Base-by-base conservation (phyloP, 2,329 filamentous ascomycete species). In the Neophaeococcomyces mojaviensis region DNA sequence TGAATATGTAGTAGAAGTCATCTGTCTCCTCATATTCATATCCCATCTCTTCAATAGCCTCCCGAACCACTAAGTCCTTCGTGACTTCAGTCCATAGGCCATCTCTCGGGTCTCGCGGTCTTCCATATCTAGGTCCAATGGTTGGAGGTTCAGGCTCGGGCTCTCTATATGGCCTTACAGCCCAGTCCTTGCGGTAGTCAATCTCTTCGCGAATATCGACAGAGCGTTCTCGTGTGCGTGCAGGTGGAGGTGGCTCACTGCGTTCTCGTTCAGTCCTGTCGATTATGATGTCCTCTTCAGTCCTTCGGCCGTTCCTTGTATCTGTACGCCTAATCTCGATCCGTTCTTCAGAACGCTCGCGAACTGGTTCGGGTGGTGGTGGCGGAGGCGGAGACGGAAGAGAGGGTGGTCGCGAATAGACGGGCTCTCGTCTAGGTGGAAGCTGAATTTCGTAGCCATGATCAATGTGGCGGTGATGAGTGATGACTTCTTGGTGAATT, bases 71-170 rank as follows among this genome's bases (percentile, higher is more conserved):
- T 30, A 97, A 68, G 56, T 95, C 89, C 68, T 94, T 95, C 37
- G 90, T 94, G 57, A 98, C 88, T 67, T 97, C 92, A 0, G 92
- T 98, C 90, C 90, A 97, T 71, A 94, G 86, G 49, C 84, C 79
- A 46, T 77, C 75, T 30, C 58, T 61, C 22, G 59, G 60, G 35
- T 67, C 59, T 31, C 64, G 65, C 32, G 61, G 52, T 6, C 60
- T 60, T 7, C 61, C 60, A 39, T 68, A 65, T 26, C 75, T 68
- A 42, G 72, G 73, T 18, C 61, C 67, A 47, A 70, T 64, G 12
- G 47, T 46, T 6, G 54, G 47, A 58, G 66, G 47, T 54, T 62
- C 40, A 51, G 64, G 50, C 9, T 44, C 39, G 10, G 50, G 50
- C 24, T 36, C 22, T 75, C 69, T 42, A 59, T 58, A 69, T 74